Evolutionary conservation across 2,329 filamentous ascomycete species (phyloP), one percentile per base, ranked within the genome.

Genomic region (Boeremia exigua): DNA sequence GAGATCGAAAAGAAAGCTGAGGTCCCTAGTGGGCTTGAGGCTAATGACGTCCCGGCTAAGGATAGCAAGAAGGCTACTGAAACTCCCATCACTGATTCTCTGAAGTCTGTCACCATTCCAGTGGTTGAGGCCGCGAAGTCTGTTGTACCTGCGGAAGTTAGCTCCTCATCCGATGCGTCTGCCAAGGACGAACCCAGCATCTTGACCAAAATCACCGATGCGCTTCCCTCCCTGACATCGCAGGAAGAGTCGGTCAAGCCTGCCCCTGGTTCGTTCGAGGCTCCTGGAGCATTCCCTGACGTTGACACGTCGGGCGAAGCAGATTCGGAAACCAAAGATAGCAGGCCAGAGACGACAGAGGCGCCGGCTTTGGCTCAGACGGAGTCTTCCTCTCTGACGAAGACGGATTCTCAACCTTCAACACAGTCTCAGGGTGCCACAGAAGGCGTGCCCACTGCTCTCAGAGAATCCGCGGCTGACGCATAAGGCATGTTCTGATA

Each of bases 281-380:
- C 62, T 4, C 66, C 63, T 12, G 65, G 66, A 25, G 63, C 64
- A 2, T 68, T 66, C 44, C 63, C 66, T 32, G 61, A 51, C 4
- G 51, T 49, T 14, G 58, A 39, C 9, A 29, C 32, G 39, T 17
- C 38, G 36, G 44, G 48, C 14, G 50, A 55, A 14, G 46, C 48
- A 14, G 39, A 36, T 17, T 6, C 46, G 15, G 37, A 50, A 30
- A 42, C 23, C 15, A 45, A 38, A 39, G 27, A 28, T 10, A 38
- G 23, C n/a, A 28, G 36, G 34, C 36, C 34, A 10, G 34, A 43
- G 4, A 43, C 37, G n/a, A 10, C n/a, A 38, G 50, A 32, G n/a
- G 9, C 43, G 32, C 23, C 15, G 12, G 34, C 33, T 27, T 29
- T 37, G 11, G 42, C 43, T 10, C n/a, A 53, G 43, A 39, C 33